These are phyloP conservation scores for Liquidambar formosana DNA, from an alignment of 164 flowering plant species.

Conservation along the genomic window DNA sequence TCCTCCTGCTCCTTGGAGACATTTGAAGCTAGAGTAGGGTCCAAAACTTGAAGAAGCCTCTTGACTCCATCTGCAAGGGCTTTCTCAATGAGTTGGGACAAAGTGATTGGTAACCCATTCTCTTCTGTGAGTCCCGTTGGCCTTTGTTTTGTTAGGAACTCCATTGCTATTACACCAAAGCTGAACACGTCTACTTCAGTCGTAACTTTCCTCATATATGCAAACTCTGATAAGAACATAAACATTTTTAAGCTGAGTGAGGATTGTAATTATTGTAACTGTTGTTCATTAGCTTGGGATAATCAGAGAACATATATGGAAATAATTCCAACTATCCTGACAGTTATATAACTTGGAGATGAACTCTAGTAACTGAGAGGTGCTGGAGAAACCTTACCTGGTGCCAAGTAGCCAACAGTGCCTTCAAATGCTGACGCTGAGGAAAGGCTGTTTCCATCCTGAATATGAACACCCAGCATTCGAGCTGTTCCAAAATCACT, in stretches of 20 bases:
- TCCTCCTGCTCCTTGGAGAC: conserved; percentile 26
- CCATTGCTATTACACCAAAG: conserved; percentile 77
- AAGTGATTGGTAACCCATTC: conserved; percentile 48
- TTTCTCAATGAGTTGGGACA: conserved; percentile 57
- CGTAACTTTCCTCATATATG: conserved; percentile 71
- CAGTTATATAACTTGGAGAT: no score
- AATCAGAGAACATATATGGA: no score
- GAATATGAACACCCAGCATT: conserved; percentile 60
- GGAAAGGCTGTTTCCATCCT: conserved; percentile 41
- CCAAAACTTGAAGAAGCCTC: conserved; percentile 40
- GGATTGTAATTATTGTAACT: no score
- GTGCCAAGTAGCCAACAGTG: conserved; percentile 90
- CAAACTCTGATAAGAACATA: conserved; percentile 53
- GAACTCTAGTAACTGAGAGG: not conserved
- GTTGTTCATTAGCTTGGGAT: no score
- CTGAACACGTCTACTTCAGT: conserved; percentile 87
- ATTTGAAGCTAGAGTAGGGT: conserved; percentile 40
- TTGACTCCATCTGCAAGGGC: conserved; percentile 38
- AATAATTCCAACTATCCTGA: no score
- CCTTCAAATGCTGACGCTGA: conserved; percentile 72
- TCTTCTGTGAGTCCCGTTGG: conserved; percentile 64
- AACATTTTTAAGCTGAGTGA: not conserved
- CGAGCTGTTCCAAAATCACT: conserved; percentile 92
- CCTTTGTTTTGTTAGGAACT: conserved; percentile 60
- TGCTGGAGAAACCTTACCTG: conserved; percentile 49